These are phyloP conservation scores for Trichoderma citrinoviride DNA, from an alignment of 2,329 filamentous ascomycete genomes.

Conservation along the genomic window DNA sequence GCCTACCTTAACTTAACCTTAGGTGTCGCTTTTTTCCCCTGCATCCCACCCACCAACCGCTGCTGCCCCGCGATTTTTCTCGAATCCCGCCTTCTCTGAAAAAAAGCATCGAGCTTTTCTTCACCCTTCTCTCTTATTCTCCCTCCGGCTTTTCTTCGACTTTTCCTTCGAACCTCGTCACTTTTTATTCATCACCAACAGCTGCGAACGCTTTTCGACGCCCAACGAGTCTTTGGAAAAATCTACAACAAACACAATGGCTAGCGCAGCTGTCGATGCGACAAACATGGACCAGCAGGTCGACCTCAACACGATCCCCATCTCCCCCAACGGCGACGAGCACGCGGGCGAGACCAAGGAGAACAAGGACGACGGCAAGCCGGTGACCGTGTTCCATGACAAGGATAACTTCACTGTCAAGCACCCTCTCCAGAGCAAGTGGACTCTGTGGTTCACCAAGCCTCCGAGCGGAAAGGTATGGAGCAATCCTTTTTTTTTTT, in stretches of 20 bases:
- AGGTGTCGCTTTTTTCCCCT: not conserved
- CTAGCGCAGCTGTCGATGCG: slow-evolving; percentile 35
- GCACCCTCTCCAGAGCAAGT: slow-evolving; percentile 94
- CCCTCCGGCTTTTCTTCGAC: not conserved
- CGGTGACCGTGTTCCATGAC: slow-evolving; percentile 95
- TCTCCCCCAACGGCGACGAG: slow-evolving; percentile 59
- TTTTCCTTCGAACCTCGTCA: not conserved
- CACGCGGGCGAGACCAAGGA: slow-evolving; percentile 45
- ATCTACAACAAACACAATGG: slow-evolving; percentile 34
- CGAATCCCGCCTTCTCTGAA: slow-evolving; percentile 12
- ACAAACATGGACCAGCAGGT: slow-evolving; percentile 53
- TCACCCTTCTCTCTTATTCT: no score
- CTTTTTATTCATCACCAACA: not conserved
- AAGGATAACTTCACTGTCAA: slow-evolving; percentile 99
- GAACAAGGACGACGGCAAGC: slow-evolving; percentile 54
- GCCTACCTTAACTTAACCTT: no score
- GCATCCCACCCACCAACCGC: slow-evolving; percentile 23
- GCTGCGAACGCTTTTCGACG: not conserved
- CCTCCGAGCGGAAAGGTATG: slow-evolving; percentile 87
- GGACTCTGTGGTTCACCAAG: slow-evolving; percentile 99
- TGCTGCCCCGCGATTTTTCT: slow-evolving; percentile 32
- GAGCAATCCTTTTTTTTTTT: not conserved
- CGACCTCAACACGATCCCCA: slow-evolving; percentile 65
- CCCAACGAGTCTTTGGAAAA: not conserved
- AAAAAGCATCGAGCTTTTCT: not conserved